Evolutionary conservation across 176 grass and related monocot species (phyloP), one percentile per base, ranked within the genome.

Genomic region (Avena sativa): DNA sequence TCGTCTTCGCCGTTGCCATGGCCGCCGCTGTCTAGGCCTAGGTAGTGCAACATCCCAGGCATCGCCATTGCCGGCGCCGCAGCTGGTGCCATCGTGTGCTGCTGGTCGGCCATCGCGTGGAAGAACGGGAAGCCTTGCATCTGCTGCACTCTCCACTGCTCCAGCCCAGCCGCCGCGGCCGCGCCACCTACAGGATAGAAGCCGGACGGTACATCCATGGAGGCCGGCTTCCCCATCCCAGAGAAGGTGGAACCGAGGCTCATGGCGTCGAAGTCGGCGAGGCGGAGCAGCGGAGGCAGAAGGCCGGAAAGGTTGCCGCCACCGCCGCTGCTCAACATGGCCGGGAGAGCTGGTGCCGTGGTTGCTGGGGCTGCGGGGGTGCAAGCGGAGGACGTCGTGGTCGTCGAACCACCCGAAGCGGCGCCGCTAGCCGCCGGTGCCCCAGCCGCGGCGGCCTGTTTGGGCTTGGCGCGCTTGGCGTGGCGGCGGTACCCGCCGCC

Each of bases 401-500:
- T 67, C 14, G 79, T 82, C 6, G 85, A 80, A 10, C 88, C 84
- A 34, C 78, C 51, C 0, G 52, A 67, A 0, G 53, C 17, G 1
- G 61, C 16, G 8, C 40, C n/a, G 2, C 43, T 26, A 2, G 82
- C 26, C 40, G 68, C 15, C 19, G 83, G 36, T 1, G 89, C 36
- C 1, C 63, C 69, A 0, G 86, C 77, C 25, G 73, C 52, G 0
- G 78, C 64, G 0, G 87, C 38, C 9, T 59, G 28, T 63, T 80
- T 91, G 51, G 90, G 88, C 76, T 91, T 95, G 9, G 80, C 83
- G 11, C 91, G 86, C 87, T 95, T 95, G 32, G 79, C 89, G 56
- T 89, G 91, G 53, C 92, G 97, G 15, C 97, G 94, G 81, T 90
- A 96, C 0, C 94, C 94, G 8, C 97, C 94, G 10, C 97, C 97